Percentiles rank a stretch among this genome's conserved stretches.
These are phyloP conservation scores for Grigorovia humatica DNA, from an alignment of 805 yeast species.

Conservation along the genomic window DNA sequence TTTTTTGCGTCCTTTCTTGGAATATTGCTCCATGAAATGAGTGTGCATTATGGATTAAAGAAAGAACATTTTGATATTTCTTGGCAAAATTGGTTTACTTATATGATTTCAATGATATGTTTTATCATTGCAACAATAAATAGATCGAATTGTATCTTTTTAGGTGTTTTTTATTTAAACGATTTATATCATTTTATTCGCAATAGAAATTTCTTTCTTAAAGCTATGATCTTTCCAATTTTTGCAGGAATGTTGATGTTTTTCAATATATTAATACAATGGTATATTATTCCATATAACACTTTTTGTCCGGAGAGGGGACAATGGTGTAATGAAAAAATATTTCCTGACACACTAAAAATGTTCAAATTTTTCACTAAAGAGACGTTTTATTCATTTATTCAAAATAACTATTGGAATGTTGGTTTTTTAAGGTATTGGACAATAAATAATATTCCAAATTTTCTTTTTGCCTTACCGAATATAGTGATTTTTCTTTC, in stretches of 20 bases:
- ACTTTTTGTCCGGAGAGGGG: constrained; percentile 61
- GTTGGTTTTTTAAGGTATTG: constrained; percentile 75
- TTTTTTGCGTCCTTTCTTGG: constrained; percentile 52
- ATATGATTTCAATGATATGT: constrained; percentile 21
- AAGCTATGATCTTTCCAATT: constrained; percentile 27
- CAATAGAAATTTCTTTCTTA: constrained; percentile 1
- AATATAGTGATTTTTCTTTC: constrained; percentile 38
- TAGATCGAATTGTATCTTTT: constrained; percentile 65
- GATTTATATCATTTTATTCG: constrained; percentile 36
- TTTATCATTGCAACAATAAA: constrained; percentile 51
- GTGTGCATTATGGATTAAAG: constrained; percentile 14
- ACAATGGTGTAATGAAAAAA: constrained; percentile 56
- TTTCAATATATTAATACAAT: constrained; percentile 31
- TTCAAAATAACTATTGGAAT: constrained; percentile 79
- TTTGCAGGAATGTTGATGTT: constrained; percentile 50
- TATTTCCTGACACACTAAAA: constrained; percentile 19
- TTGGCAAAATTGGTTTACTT: not conserved
- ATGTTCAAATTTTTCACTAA: constrained; percentile 22
- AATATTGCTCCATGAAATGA: constrained; percentile 38
- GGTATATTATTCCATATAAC: constrained; percentile 45
- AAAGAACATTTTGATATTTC: constrained; percentile 7
- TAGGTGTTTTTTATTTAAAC: constrained; percentile 56
- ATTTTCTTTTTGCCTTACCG: constrained; percentile 70
- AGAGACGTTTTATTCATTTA: constrained; percentile 47
- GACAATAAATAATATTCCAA: constrained; percentile 72